Base-by-base conservation (phyloP, 208 protist genomes). In the Blechomonas ayalai region DNA sequence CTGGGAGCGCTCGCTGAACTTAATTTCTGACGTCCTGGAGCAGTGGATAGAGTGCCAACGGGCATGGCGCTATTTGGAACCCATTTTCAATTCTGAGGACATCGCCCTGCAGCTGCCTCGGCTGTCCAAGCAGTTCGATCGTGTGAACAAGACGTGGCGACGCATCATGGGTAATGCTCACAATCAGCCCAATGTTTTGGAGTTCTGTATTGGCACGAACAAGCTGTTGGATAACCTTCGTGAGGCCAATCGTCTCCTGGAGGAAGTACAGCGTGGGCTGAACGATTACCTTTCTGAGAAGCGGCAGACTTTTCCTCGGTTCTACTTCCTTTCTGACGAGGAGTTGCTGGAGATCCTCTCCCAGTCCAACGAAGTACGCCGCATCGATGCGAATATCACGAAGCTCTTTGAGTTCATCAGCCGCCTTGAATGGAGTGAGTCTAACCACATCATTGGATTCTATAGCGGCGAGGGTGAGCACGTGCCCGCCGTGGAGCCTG, bases 261-360 rank as follows among this genome's bases (percentile, higher is more conserved):
- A 98, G 52, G 73, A 96, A 55, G 94, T 99, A 20, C 95, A 98
- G 59, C 96, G 96, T 55, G 90, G 92, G 15, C 82, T 99, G 6
- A 95, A 97, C 61, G 94, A 98, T 64, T 98, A 98, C 69, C 76
- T 98, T 15, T 81, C 91, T 19, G 96, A 96, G 33, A 98, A 98
- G 73, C 80, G 94, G 6, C 82, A 95, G 54, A 72, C 74, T 19
- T 98, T 98, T 51, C 89, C 93, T 13, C 69, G 90, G 45, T 96
- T 96, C 55, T 97, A 95, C 61, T 97, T 95, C 25, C 54, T 96
- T 10, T 96, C 86, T 23, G 89, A 96, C 65, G 84, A 96, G 67
- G 84, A 95, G 46, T 79, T 97, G 46, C 62, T 97, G 1, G 85
- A 97, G 62, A 98, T 98, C 50, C 72, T 98, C 40, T 97, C 95